Base-by-base conservation (phyloP, 225 moss, liverwort and hornwort species). In the Physcomitrium patens region DNA sequence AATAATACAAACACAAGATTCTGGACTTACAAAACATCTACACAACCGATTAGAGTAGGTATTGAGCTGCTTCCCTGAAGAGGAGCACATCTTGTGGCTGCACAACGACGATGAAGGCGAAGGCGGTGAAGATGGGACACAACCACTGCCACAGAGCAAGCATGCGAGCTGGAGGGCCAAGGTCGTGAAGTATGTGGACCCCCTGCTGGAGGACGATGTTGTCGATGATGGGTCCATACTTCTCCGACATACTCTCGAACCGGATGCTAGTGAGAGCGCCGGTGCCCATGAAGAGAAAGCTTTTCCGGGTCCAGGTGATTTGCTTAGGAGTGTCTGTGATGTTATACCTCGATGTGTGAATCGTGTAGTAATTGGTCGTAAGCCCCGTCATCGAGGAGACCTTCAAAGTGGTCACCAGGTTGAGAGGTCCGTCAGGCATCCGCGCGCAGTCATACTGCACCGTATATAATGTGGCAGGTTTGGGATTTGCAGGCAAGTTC, bases 221-320 rank as follows among this genome's bases (percentile, higher is more conserved):
- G 71, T 89, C 89, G 3, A 89, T 74, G 42, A 89, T 64, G 9
- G 83, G 81, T 9, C 86, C 83, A 37, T 79, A 89, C 24, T 67
- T 81, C 60, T 86, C 83, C 18, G 85, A 83, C 89, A 89, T 89
- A 50, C 89, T 86, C 76, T 89, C 89, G 18, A 89, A 76, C 12
- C 5, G 45, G 0, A 89, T 65, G 31, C 51, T 76, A 5, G 86
- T 89, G 0, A 13, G 11, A 0, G 65, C 86, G 1, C 89, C 83
- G 2, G 85, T 81, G 48, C 89, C 85, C 69, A 83, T 86, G 68
- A 81, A 81, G 12, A 89, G 56, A 41, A 89, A 76, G 51, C 83
- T 81, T 8, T 83, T 54, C 12, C 82, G 65, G 19, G 15, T 44
- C 89, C 89, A 89, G 0, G 86, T 81, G 19, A 89, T 86, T 12